phyloP scores from a whole-genome alignment of 2,329 filamentous ascomycete genomes.

The Lasiodiplodia citricola region DNA sequence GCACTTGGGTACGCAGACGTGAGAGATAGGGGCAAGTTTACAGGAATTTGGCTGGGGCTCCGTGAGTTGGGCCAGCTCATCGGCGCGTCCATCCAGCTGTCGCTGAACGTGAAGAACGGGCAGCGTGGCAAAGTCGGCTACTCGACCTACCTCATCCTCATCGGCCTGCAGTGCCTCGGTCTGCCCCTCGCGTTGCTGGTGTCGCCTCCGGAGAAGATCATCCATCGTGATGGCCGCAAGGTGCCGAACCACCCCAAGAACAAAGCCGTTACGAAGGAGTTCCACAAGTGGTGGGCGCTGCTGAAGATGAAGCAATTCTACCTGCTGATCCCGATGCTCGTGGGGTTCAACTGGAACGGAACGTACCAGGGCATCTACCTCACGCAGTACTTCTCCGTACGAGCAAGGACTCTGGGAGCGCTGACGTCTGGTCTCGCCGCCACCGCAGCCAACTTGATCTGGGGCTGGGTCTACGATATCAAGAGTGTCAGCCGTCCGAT shows the following conservation, averaged over 20 bases:
- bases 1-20: slow-evolving; percentile 53
- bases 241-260: slow-evolving; percentile 25
- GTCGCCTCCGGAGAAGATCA: slow-evolving; percentile 54
- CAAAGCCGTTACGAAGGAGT: neutral
- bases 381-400: slow-evolving; percentile 59
- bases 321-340: slow-evolving; percentile 56
- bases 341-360: slow-evolving; percentile 58
- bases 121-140: slow-evolving; percentile 54
- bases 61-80: slow-evolving; percentile 60
- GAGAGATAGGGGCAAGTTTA: slow-evolving; percentile 47
- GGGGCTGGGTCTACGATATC: slow-evolving; percentile 57
- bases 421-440: slow-evolving; percentile 54
- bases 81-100: slow-evolving; percentile 58
- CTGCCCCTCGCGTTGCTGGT: slow-evolving; percentile 53
- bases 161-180: slow-evolving; percentile 53
- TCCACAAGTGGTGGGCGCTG: slow-evolving; percentile 35
- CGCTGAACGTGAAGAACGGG: slow-evolving; percentile 53
- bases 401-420: slow-evolving; percentile 53
- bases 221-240: slow-evolving; percentile 46
- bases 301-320: slow-evolving; percentile 54
- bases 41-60: slow-evolving; percentile 57
- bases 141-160: slow-evolving; percentile 45
- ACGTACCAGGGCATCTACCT: slow-evolving; percentile 61
- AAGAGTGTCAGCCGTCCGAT: slow-evolving; percentile 32
- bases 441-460: slow-evolving; percentile 53